These are phyloP conservation scores for Fusarium temperatum DNA, from an alignment of 2,329 filamentous ascomycete genomes.

Conservation along the genomic window DNA sequence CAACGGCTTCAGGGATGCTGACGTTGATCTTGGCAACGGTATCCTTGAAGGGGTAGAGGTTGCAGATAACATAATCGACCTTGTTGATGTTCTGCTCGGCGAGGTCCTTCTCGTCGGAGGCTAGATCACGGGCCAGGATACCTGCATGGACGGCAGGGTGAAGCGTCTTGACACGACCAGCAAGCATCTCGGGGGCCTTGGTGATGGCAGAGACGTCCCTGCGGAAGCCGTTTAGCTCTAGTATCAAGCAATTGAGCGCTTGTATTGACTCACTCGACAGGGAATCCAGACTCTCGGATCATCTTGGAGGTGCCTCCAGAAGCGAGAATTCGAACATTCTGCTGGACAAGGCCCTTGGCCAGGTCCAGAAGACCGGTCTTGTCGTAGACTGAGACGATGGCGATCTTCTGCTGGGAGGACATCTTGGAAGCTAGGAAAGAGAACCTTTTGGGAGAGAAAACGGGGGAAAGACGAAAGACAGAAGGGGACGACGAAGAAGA, in stretches of 20 bases:
- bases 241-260: neutral
- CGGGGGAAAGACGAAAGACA: neutral
- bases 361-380: conserved; percentile 96
- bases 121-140: conserved; percentile 93
- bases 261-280: conserved; percentile 80
- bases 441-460: conserved; percentile 8
- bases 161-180: conserved; percentile 86
- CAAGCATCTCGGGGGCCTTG: conserved; percentile 95
- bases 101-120: conserved; percentile 95
- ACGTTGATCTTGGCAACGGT: conserved; percentile 97
- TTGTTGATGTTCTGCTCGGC: conserved; percentile 94
- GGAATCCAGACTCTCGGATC: conserved; percentile 95
- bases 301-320: conserved; percentile 95
- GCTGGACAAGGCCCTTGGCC: conserved; percentile 87
- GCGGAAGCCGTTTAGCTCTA: conserved; percentile 22
- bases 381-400: conserved; percentile 98
- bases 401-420: conserved; percentile 66
- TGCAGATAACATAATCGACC: conserved; percentile 96
- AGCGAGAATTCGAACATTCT: conserved; percentile 91
- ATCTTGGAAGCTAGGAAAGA: conserved; percentile 42
- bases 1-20: conserved; percentile 94
- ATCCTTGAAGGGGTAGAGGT: conserved; percentile 99
- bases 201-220: conserved; percentile 98
- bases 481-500: neutral
- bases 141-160: conserved; percentile 92